Base-by-base conservation (phyloP, 257 asterid species). In the Primulina huaijiensis region DNA sequence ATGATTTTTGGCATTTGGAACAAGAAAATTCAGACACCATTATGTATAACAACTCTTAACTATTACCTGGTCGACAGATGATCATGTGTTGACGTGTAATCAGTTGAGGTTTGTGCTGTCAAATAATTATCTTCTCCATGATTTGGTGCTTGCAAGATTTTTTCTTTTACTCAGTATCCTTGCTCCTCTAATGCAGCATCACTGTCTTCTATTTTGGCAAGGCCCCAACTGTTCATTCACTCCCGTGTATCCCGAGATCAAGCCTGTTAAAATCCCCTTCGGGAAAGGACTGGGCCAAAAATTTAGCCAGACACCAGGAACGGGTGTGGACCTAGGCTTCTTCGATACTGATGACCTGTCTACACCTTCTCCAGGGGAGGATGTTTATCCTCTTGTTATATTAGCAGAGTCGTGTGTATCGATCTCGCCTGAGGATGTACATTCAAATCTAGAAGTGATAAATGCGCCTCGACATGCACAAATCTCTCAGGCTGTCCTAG, bases 251-350 rank as follows among this genome's bases (percentile, higher is more conserved):
- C 89, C 98, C 2, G 98, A 90, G 74, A 80, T 86, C 50, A 77
- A 70, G 78, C 95, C 97, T 11, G 88, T 84, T 59, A 82, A 79
- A 81, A 69, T 88, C 33, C 88, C 94, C 29, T 92, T 92, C 72
- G 80, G 72, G 68, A 87, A 87, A 82, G 98, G 97, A 69, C 76
- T 82, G 62, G 86, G 88, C 62, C 98, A 92, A 84, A 86, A 88
- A 74, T 90, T 92, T 67, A 74, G 76, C 82, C 98, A 90, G 87
- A 90, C 95, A 67, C 81, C 95, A n/a, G 94, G 97, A 81, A 88
- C 92, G 37, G 97, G 98, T 21, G 82, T 90, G 40, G 97, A 89
- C 82, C 80, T 92, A 3, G 98, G 95, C 60, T 92, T 90, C 82
- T 90, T 92, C 65, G 95, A 80, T 80, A 70, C 74, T 19, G 84